These are phyloP conservation scores for Prunus mongolica DNA, from an alignment of 306 rosid species.

Conservation along the genomic window DNA sequence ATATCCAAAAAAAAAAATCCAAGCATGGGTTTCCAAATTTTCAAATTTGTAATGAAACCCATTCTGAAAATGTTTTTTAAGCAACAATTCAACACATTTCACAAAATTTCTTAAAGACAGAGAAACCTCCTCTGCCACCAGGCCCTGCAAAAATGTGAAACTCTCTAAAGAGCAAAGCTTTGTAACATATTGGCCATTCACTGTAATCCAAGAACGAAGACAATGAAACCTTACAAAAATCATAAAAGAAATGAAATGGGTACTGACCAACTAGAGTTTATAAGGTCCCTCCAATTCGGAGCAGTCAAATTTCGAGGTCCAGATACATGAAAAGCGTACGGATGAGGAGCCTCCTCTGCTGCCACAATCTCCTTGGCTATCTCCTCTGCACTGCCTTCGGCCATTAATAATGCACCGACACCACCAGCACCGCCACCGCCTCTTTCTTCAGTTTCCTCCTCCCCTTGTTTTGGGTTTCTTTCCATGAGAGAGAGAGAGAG, in stretches of 20 bases:
- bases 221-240: not conserved
- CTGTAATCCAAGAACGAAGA: not conserved
- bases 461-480: constrained; percentile 19
- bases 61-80: not conserved
- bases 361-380: not conserved
- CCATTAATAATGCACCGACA: constrained; percentile 31
- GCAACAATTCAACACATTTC: constrained; percentile 4
- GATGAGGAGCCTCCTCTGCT: constrained; percentile 47
- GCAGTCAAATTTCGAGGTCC: constrained; percentile 77
- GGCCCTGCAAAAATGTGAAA: not conserved
- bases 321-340: constrained; percentile 84
- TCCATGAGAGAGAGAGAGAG: constrained; percentile 18
- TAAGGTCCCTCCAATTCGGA: constrained; percentile 84
- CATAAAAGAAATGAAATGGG: constrained; percentile 18
- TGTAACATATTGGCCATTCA: not conserved
- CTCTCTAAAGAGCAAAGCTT: not conserved
- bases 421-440: constrained; percentile 6
- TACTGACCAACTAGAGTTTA: constrained; percentile 77
- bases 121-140: not conserved
- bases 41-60: constrained; percentile 3
- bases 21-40: not conserved
- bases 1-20: not conserved
- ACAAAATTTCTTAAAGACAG: no score
- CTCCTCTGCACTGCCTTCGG: constrained; percentile 17
- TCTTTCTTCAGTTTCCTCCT: constrained; percentile 1